These are phyloP conservation scores for Meyerozyma carpophila DNA, from an alignment of 1,139 yeast genomes.

Conservation along the genomic window DNA sequence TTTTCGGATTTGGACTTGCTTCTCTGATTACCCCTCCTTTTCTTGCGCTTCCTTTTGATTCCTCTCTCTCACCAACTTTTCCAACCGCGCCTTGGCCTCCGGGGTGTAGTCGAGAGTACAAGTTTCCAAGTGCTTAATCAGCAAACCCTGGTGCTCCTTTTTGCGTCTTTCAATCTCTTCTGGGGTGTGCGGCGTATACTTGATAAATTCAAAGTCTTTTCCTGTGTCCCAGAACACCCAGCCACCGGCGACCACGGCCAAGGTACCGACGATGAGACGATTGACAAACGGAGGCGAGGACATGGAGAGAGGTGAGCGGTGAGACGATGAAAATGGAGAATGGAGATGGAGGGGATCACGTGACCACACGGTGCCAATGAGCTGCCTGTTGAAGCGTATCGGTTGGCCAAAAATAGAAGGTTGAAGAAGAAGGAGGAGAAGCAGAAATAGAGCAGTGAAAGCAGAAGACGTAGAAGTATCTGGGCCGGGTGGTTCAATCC, in stretches of 20 bases:
- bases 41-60: constrained; percentile 6
- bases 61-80: constrained; percentile 16
- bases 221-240: constrained; percentile 31
- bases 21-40: not conserved
- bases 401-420: too few species aligned
- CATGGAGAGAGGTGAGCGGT: not conserved
- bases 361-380: too few species aligned
- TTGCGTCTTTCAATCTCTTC: constrained; percentile 39
- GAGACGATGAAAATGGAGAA: not conserved
- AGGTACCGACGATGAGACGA: constrained; percentile 31
- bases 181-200: constrained; percentile 32
- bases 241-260: constrained; percentile 31
- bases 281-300: constrained; percentile 34
- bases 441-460: too few species aligned
- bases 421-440: too few species aligned
- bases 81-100: constrained; percentile 35
- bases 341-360: not conserved
- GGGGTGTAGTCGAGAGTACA: constrained; percentile 40
- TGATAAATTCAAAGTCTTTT: constrained; percentile 36
- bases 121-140: constrained; percentile 29
- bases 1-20: too few species aligned
- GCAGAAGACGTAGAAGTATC: too few species aligned
- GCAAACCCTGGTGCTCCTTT: constrained; percentile 26
- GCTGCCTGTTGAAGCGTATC: too few species aligned
- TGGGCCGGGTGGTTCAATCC: too few species aligned